phyloP scores from a whole-genome alignment of 164 flowering plant genomes.

The Nymphaea thermarum region DNA sequence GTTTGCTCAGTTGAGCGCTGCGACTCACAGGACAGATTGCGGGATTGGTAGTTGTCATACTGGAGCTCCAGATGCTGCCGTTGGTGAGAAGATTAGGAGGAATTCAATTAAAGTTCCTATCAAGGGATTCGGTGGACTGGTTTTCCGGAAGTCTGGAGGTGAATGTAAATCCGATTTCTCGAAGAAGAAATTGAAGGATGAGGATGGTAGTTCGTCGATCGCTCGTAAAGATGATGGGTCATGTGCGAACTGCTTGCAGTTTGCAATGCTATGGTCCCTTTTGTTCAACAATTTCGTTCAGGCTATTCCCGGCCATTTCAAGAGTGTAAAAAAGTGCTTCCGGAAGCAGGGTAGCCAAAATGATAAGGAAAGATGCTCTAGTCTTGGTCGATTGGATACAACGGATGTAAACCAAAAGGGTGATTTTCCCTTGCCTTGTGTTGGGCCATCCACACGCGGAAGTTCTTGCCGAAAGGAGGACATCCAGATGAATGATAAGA shows the following conservation, averaged over 20 bases:
- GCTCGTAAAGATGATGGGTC: constrained; percentile 28
- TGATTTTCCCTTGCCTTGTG: not conserved
- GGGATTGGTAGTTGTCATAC: constrained; percentile 19
- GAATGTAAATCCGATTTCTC: constrained; percentile 11
- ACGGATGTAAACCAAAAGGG: not conserved
- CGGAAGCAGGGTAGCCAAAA: constrained; percentile 25
- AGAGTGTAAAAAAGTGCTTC: constrained; percentile 35
- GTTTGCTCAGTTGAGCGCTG: constrained; percentile 7
- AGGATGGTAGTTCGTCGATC: not conserved
- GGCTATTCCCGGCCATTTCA: constrained; percentile 45
- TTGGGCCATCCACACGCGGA: constrained; percentile 6
- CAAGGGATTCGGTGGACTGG: constrained; percentile 37
- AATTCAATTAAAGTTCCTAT: constrained; percentile 34
- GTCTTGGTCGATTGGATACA: not conserved
- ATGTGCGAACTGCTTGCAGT: constrained; percentile 60
- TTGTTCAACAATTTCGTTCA: constrained; percentile 46
- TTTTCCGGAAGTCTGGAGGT: constrained; percentile 24
- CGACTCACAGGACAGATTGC: constrained; percentile 4
- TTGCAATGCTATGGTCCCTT: constrained; percentile 60
- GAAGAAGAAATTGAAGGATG: constrained; percentile 26
- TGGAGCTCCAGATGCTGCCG: constrained; percentile 15
- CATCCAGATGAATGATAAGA: constrained; percentile 11
- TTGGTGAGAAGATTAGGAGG: constrained; percentile 37
- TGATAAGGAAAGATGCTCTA: not conserved
- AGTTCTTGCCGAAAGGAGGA: constrained; percentile 13